phyloP scores from a whole-genome alignment of 2,329 filamentous ascomycete genomes.

The Penicillium freii region DNA sequence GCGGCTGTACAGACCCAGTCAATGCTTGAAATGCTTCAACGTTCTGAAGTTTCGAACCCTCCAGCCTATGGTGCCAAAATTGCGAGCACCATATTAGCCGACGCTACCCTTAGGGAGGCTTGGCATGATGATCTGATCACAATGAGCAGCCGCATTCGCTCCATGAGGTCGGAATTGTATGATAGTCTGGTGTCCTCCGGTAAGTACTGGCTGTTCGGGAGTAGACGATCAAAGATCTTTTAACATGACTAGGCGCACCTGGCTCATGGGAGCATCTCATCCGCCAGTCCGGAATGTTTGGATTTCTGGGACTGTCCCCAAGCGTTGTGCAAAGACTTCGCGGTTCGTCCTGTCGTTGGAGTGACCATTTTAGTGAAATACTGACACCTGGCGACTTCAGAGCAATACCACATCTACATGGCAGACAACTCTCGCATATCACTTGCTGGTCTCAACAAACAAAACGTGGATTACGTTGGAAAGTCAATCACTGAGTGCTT shows the following conservation, averaged over 20 bases:
- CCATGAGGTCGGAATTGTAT: slow-evolving; percentile 77
- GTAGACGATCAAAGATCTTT: background rate
- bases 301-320: slow-evolving; percentile 59
- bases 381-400: slow-evolving; percentile 16
- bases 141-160: slow-evolving; percentile 90
- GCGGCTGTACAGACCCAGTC: slow-evolving; percentile 17
- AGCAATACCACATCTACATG: slow-evolving; percentile 49
- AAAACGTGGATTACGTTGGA: slow-evolving; percentile 40
- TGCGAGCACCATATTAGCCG: slow-evolving; percentile 75
- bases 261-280: slow-evolving; percentile 60
- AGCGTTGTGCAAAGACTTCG: slow-evolving; percentile 43
- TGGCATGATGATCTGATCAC: slow-evolving; percentile 86
- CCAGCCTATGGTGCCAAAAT: slow-evolving; percentile 89
- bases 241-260: slow-evolving; percentile 72
- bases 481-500: slow-evolving; percentile 23
- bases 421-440: slow-evolving; percentile 88
- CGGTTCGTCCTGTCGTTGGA: slow-evolving; percentile 12
- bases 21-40: slow-evolving; percentile 53
- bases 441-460: slow-evolving; percentile 83
- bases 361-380: background rate
- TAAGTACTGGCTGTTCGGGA: slow-evolving; percentile 2
- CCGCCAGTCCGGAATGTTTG: slow-evolving; percentile 98
- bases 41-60: slow-evolving; percentile 92
- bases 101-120: slow-evolving; percentile 70
- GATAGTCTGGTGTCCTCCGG: slow-evolving; percentile 55